Percentiles rank a stretch among this genome's conserved stretches.
Evolutionary conservation across 768 basidiomycete genomes (phyloP).

Genomic region (Boletus barrowsii): DNA sequence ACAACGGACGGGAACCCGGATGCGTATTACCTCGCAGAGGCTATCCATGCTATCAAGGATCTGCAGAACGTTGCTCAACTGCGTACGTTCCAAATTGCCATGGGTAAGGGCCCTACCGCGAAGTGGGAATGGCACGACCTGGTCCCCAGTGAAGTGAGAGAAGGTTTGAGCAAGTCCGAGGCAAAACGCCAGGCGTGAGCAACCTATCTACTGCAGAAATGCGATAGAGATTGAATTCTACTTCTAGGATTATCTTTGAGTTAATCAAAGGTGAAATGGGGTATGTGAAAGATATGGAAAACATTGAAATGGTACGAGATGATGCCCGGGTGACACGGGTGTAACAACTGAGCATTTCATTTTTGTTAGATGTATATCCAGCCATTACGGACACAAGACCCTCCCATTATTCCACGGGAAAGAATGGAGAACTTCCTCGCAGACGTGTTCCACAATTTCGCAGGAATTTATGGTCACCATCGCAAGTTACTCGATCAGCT

Average conservation of each 20-base stretch:
- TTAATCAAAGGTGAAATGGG: slow-evolving; percentile 95
- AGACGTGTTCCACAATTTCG: slow-evolving; percentile 89
- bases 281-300: slow-evolving; percentile 89
- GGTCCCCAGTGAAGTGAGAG: slow-evolving; percentile 63
- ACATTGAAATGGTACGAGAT: slow-evolving; percentile 62
- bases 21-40: slow-evolving; percentile 76
- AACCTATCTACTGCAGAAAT: neutral
- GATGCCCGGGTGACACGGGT: slow-evolving; percentile 15
- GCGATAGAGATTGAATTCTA: neutral
- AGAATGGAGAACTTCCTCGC: slow-evolving; percentile 72
- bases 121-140: slow-evolving; percentile 93
- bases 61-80: slow-evolving; percentile 80
- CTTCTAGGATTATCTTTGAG: slow-evolving; percentile 81
- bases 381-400: slow-evolving; percentile 67
- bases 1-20: slow-evolving; percentile 82
- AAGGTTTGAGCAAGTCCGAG: slow-evolving; percentile 66
- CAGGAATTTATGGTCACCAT: slow-evolving; percentile 73
- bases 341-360: neutral
- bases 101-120: slow-evolving; percentile 73
- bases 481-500: slow-evolving; percentile 73
- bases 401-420: slow-evolving; percentile 73
- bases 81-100: slow-evolving; percentile 86
- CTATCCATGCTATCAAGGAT: slow-evolving; percentile 79
- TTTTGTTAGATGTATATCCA: slow-evolving; percentile 70
- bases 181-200: slow-evolving; percentile 82